A percentile compares a stretch with the other conserved stretches of the same genome.
Conservation (phyloP, 2,329 filamentous ascomycete species). For the Lecanicillium sp. region DNA sequence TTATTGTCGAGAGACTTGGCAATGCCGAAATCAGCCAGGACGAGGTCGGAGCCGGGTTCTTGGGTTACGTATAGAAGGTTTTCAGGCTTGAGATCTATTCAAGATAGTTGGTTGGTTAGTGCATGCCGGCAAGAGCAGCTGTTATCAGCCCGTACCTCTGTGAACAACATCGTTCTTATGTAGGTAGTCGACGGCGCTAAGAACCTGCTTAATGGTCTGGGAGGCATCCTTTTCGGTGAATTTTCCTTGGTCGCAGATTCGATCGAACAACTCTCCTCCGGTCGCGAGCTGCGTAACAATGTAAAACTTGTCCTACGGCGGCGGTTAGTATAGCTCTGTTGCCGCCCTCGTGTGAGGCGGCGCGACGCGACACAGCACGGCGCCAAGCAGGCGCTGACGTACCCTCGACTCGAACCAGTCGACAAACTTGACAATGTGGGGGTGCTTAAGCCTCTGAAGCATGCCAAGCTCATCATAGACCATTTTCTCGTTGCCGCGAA, state of each 20-base stretch:
- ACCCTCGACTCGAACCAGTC: conserved; percentile 99
- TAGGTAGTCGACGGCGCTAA: conserved; percentile 88
- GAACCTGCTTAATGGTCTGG: conserved; percentile 88
- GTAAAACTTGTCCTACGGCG: conserved; percentile 88
- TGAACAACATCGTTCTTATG: conserved; percentile 95
- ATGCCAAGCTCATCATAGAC: conserved; percentile 95
- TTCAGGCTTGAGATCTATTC: conserved; percentile 87
- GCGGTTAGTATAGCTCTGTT: conserved; percentile 1
- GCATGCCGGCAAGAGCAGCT: background rate
- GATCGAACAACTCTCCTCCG: conserved; percentile 93
- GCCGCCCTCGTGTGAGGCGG: too few species aligned
- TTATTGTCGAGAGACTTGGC: conserved; percentile 94
- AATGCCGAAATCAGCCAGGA: conserved; percentile 96
- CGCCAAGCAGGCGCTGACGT: conserved; percentile 22
- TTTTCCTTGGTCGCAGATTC: conserved; percentile 95
- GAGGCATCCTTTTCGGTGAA: conserved; percentile 98
- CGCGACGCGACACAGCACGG: too few species aligned
- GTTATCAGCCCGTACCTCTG: conserved; percentile 65
- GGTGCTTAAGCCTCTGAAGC: conserved; percentile 83
- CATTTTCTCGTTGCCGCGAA: conserved; percentile 97
- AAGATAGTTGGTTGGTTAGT: conserved; percentile 10
- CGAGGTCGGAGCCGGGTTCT: conserved; percentile 70
- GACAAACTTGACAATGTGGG: conserved; percentile 93
- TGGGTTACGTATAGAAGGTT: conserved; percentile 90
- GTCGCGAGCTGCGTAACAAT: conserved; percentile 96